Evolutionary conservation across 2,329 filamentous ascomycete species (phyloP).

Genomic region (Fusarium caatingaense): DNA sequence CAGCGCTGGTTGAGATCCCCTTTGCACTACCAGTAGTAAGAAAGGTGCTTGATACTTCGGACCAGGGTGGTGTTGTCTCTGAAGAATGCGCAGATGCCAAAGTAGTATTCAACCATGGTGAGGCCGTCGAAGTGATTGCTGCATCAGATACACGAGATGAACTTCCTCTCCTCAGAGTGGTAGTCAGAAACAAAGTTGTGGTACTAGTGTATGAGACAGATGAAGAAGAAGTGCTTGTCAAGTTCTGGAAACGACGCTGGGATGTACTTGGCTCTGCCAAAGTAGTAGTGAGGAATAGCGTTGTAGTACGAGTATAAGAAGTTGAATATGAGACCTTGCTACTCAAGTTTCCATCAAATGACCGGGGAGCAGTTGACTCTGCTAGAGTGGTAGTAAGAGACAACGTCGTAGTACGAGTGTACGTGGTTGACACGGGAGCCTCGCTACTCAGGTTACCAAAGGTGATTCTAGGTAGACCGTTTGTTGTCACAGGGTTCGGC

Average conservation of each 20-base stretch:
- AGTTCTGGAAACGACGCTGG: constrained; percentile 18
- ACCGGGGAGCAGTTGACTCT: constrained; percentile 19
- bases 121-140: constrained; percentile 12
- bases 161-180: constrained; percentile 7
- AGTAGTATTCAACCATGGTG: constrained; percentile 35
- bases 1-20: constrained; percentile 18
- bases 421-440: constrained; percentile 12
- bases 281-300: constrained; percentile 11
- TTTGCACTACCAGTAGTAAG: constrained; percentile 7
- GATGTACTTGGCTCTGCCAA: constrained; percentile 21
- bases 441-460: constrained; percentile 30
- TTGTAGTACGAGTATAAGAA: constrained; percentile 13
- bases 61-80: constrained; percentile 12
- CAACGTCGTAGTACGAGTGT: constrained; percentile 16
- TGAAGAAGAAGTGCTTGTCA: constrained; percentile 10
- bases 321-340: constrained; percentile 9
- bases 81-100: constrained; percentile 15
- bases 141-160: constrained; percentile 35
- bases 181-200: constrained; percentile 19
- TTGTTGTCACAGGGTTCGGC: not conserved
- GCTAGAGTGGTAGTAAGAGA: constrained; percentile 3
- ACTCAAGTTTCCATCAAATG: constrained; percentile 31
- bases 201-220: constrained; percentile 15
- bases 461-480: constrained; percentile 13
- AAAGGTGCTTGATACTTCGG: not conserved